Evolutionary conservation across 257 asterid species (phyloP).

Genomic region (Solanum sejunctum): DNA sequence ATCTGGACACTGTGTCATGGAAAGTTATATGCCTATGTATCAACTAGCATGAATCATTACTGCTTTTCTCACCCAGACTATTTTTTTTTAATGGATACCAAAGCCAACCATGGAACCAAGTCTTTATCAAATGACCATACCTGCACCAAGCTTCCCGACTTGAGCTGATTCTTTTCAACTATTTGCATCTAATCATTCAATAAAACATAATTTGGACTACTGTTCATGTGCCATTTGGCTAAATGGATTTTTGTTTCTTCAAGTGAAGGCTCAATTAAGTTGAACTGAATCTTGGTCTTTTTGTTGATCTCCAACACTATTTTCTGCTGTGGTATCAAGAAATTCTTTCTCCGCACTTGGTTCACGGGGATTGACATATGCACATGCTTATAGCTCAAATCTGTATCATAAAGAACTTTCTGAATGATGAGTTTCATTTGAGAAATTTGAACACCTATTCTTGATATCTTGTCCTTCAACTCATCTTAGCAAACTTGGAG

Average conservation of each 20-base stretch:
- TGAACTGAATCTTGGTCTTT: not conserved
- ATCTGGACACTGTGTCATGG: not conserved
- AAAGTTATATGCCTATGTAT: not conserved
- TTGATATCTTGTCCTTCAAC: not conserved
- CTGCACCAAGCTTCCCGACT: not conserved
- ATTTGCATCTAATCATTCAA: not conserved
- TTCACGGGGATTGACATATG: not conserved
- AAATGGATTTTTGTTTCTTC: not conserved
- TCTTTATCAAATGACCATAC: not conserved
- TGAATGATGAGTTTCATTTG: not conserved
- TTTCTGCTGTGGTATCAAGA: not conserved
- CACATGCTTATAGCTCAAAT: not conserved
- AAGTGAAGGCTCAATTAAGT: not conserved
- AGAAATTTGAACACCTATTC: not conserved
- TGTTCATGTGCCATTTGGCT: not conserved
- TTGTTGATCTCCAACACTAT: not conserved
- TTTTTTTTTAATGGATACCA: not conserved
- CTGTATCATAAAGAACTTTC: not conserved
- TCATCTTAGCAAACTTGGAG: not conserved
- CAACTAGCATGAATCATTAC: not conserved
- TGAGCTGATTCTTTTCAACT: not conserved
- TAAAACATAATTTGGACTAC: not conserved
- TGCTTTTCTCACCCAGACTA: slow-evolving; percentile 3
- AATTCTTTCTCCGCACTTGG: not conserved
- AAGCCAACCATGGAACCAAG: too few species aligned